phyloP scores from a whole-genome alignment of 225 moss, liverwort and hornwort genomes.

The Sphagnum contortum region DNA sequence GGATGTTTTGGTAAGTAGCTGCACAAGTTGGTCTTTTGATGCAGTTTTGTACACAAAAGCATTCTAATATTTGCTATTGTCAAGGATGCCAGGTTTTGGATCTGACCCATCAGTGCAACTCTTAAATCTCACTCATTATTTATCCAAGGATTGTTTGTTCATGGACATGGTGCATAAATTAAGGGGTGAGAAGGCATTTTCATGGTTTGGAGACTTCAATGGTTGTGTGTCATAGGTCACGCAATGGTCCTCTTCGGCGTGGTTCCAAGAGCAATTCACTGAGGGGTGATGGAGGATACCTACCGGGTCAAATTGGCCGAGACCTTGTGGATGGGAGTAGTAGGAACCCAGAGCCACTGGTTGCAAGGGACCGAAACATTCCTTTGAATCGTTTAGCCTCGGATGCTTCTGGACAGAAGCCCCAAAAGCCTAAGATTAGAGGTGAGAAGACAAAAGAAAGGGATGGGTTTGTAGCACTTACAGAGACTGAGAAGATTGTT shows the following conservation, averaged over 20 bases:
- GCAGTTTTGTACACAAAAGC: no score
- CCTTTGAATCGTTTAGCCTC: no score
- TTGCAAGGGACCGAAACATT: constrained; percentile 25
- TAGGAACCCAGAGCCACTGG: constrained; percentile 7
- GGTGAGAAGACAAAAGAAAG: constrained; percentile 29
- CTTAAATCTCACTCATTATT: no score
- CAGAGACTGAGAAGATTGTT: constrained; percentile 24
- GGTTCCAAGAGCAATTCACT: constrained; percentile 17
- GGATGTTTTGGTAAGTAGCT: constrained; percentile 66
- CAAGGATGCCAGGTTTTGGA: no score
- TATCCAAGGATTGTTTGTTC: no score
- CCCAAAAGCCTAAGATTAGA: constrained; percentile 37
- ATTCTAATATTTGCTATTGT: no score
- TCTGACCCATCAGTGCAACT: no score
- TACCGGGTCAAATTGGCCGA: constrained; percentile 42
- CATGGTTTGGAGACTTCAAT: no score
- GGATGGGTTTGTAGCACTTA: constrained; percentile 23
- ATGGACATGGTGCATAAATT: no score
- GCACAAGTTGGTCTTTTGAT: no score
- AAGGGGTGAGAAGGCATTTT: no score
- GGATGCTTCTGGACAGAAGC: constrained; percentile 6
- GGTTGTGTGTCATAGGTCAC: constrained; percentile 24
- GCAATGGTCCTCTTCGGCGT: constrained; percentile 20
- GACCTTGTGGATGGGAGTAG: constrained; percentile 31
- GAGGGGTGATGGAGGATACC: constrained; percentile 39